These are phyloP conservation scores for Lepidium sativum DNA, from an alignment of 345 rosid species.

Conservation along the genomic window DNA sequence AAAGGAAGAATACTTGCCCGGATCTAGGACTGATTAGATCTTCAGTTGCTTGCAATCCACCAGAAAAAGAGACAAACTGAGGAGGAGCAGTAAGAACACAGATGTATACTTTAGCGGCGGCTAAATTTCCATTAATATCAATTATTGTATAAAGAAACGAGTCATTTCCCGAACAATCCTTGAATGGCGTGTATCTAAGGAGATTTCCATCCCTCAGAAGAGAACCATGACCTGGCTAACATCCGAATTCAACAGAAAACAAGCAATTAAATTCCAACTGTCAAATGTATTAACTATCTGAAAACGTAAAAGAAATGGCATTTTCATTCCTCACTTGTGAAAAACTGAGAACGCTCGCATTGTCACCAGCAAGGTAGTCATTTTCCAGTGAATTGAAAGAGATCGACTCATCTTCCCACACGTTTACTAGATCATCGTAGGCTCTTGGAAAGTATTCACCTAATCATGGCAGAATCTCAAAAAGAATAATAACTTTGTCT, in stretches of 20 bases:
- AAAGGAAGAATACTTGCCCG: constrained; percentile 35
- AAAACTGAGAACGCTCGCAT: constrained; percentile 50
- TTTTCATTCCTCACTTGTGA: constrained; percentile 45
- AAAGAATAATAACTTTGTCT: too few species aligned
- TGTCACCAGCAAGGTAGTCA: constrained; percentile 62
- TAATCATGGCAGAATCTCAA: constrained; percentile 25
- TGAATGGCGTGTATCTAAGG: constrained; percentile 76
- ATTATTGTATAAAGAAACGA: constrained; percentile 54
- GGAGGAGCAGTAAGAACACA: constrained; percentile 70
- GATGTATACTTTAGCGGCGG: constrained; percentile 50
- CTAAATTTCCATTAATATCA: constrained; percentile 61
- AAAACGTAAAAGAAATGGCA: neutral
- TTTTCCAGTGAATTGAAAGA: constrained; percentile 62
- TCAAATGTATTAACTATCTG: neutral
- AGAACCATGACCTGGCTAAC: constrained; percentile 87
- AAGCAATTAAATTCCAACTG: neutral
- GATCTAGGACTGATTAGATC: constrained; percentile 61
- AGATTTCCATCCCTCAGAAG: constrained; percentile 53
- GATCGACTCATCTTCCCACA: constrained; percentile 86
- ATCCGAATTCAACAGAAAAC: neutral
- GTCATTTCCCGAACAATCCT: constrained; percentile 65
- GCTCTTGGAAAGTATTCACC: constrained; percentile 88
- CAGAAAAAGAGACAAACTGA: constrained; percentile 61
- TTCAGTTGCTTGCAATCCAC: constrained; percentile 65
- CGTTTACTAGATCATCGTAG: constrained; percentile 45